phyloP scores from a whole-genome alignment of 768 basidiomycete genomes.

The Tremella fuciformis region DNA sequence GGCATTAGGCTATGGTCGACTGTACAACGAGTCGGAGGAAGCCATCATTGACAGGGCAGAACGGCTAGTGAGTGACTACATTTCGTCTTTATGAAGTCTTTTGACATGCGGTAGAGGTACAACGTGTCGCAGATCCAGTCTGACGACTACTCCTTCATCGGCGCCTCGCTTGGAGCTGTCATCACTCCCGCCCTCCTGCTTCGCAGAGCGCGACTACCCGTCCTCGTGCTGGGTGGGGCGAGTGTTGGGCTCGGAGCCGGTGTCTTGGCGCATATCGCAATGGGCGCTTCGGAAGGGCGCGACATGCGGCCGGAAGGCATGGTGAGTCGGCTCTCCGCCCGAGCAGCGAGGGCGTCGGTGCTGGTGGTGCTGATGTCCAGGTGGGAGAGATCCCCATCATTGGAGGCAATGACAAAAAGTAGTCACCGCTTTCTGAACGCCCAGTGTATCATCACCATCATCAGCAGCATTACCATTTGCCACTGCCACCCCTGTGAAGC shows the following conservation, averaged over 20 bases:
- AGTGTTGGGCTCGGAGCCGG: conserved; percentile 44
- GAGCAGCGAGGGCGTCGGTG: conserved; percentile 1
- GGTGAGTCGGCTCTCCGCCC: conserved; percentile 24
- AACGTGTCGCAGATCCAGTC: conserved; percentile 37
- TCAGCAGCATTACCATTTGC: too few species aligned
- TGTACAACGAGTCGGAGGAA: conserved; percentile 28
- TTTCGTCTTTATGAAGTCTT: not conserved
- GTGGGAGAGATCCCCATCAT: conserved; percentile 35
- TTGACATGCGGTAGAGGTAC: conserved; percentile 17
- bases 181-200: conserved; percentile 46
- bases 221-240: conserved; percentile 44
- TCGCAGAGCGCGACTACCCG: conserved; percentile 38
- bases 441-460: too few species aligned
- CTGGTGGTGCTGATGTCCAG: conserved; percentile 20
- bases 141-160: conserved; percentile 51
- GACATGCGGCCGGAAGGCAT: conserved; percentile 44
- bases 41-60: conserved; percentile 34
- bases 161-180: conserved; percentile 33
- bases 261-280: conserved; percentile 34
- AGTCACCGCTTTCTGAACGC: too few species aligned
- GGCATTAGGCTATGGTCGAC: conserved; percentile 24
- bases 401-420: conserved; percentile 27
- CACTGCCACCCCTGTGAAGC: not conserved
- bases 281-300: conserved; percentile 31
- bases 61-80: conserved; percentile 34